phyloP scores from a whole-genome alignment of 139 green algal genomes.

The Limnomonas spitsbergensis region DNA sequence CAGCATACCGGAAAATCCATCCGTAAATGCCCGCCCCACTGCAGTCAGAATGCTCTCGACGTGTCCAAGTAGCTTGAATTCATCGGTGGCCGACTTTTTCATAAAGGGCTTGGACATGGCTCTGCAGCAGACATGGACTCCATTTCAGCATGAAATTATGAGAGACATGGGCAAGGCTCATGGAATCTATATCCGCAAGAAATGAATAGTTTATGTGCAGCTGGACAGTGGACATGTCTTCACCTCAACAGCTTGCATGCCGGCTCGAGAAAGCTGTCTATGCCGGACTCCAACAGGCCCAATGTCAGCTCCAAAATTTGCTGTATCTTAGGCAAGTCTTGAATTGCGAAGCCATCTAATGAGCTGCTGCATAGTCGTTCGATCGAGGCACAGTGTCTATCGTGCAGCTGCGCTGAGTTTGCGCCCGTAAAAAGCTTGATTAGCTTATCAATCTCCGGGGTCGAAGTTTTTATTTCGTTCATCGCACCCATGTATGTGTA shows the following conservation, averaged over 20 bases:
- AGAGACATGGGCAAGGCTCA: background rate
- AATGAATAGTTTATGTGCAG: background rate
- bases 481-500: no score
- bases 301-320: constrained; percentile 40
- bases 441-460: constrained; percentile 32
- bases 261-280: constrained; percentile 26
- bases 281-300: constrained; percentile 23
- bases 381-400: constrained; percentile 35
- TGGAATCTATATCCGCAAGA: background rate
- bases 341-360: constrained; percentile 31
- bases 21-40: constrained; percentile 1
- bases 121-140: background rate
- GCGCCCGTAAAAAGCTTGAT: constrained; percentile 35
- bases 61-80: constrained; percentile 28
- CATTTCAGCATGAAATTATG: background rate
- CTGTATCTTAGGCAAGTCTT: constrained; percentile 39
- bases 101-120: constrained; percentile 22
- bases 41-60: constrained; percentile 21
- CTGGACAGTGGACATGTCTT: background rate
- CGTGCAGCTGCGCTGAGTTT: constrained; percentile 32
- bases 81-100: constrained; percentile 20
- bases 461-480: background rate
- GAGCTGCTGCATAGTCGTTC: constrained; percentile 18
- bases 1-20: background rate
- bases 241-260: constrained; percentile 34